These are phyloP conservation scores for Rhizopogon vesiculosus DNA, from an alignment of 768 basidiomycete species.

Conservation along the genomic window DNA sequence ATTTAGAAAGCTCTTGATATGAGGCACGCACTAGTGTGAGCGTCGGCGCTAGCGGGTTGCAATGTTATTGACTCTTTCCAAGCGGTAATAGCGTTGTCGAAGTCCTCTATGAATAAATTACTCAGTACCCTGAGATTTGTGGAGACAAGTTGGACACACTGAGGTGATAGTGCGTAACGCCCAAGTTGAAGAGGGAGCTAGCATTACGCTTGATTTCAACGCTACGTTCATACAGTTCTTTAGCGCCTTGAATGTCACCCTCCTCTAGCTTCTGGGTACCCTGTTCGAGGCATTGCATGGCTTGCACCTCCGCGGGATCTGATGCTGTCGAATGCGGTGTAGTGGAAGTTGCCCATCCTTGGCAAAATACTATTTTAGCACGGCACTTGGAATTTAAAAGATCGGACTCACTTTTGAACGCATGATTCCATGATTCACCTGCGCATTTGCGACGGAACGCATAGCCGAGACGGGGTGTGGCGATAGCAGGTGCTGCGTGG, in stretches of 20 bases:
- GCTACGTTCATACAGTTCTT: constrained; percentile 71
- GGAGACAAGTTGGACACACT: constrained; percentile 40
- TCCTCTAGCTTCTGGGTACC: constrained; percentile 84
- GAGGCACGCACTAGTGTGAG: constrained; percentile 71
- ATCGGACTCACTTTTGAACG: constrained; percentile 23
- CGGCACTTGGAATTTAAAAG: background rate
- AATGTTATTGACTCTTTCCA: constrained; percentile 84
- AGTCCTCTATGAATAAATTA: constrained; percentile 59
- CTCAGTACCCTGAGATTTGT: constrained; percentile 11
- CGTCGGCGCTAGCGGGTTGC: constrained; percentile 80
- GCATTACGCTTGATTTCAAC: constrained; percentile 76
- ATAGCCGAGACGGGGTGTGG: constrained; percentile 2
- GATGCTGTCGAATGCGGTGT: constrained; percentile 77
- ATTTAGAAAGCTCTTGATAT: constrained; percentile 12
- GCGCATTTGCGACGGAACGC: constrained; percentile 6
- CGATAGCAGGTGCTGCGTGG: constrained; percentile 1
- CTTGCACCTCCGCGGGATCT: constrained; percentile 80
- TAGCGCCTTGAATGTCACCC: constrained; percentile 78
- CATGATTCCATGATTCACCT: constrained; percentile 3
- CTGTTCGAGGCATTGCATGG: constrained; percentile 72
- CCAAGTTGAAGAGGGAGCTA: constrained; percentile 82
- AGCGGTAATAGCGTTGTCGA: constrained; percentile 76
- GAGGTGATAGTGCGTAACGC: constrained; percentile 86
- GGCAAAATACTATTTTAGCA: background rate
- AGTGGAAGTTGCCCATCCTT: constrained; percentile 76